Percentiles rank a stretch among this genome's conserved stretches.
Conservation (phyloP, 73 alveolate genomes). For the Uronychia binucleata region DNA sequence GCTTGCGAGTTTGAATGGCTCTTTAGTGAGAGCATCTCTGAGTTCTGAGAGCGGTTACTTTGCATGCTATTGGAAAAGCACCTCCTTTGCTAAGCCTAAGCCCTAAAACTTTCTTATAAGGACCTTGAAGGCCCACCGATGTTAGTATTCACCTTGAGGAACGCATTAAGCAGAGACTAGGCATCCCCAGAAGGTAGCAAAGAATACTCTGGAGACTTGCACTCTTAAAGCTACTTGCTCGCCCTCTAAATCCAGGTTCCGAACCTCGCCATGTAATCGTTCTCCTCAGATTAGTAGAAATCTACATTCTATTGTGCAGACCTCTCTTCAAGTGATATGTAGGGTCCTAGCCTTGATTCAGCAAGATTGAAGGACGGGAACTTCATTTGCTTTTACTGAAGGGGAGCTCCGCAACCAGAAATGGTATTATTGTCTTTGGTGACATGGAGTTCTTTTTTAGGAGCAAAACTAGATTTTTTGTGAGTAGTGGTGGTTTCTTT, state of each 20-base stretch:
- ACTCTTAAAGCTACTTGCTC: background rate
- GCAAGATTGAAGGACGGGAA: too few relatives aligned
- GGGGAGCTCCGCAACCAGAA: background rate
- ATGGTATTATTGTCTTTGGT: too few relatives aligned
- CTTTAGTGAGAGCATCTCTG: background rate
- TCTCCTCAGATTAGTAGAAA: background rate
- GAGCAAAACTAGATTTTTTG: too few relatives aligned
- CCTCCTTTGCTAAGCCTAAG: too few relatives aligned
- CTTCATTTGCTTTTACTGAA: too few relatives aligned
- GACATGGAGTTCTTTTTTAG: background rate
- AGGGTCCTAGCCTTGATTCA: background rate
- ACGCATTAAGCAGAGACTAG: too few relatives aligned
- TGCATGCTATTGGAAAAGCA: too few relatives aligned
- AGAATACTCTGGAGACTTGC: background rate
- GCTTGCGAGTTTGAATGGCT: background rate
- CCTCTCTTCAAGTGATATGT: background rate
- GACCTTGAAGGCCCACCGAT: too few relatives aligned
- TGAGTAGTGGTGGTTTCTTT: too few relatives aligned
- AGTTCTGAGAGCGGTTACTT: background rate
- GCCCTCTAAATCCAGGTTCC: background rate
- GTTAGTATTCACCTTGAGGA: too few relatives aligned
- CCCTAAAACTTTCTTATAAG: too few relatives aligned
- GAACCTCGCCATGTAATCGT: background rate
- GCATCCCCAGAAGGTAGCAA: too few relatives aligned
- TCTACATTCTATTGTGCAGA: background rate